phyloP scores from a whole-genome alignment of 139 green algal genomes.

The Ettlia oleoabundans region DNA sequence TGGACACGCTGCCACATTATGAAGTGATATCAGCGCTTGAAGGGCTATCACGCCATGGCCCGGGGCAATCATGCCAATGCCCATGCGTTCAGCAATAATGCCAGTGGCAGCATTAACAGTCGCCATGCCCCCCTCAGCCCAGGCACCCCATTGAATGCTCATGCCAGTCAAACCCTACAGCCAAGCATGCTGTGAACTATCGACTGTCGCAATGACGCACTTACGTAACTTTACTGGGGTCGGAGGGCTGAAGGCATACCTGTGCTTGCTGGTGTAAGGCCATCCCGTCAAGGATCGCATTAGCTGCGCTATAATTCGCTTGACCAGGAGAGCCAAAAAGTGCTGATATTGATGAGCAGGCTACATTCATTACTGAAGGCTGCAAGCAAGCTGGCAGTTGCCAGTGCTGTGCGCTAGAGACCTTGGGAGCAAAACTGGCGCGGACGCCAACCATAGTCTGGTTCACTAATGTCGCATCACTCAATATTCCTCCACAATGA shows the following conservation, averaged over 20 bases:
- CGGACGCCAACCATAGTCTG: slow-evolving; percentile 56
- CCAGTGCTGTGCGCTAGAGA: slow-evolving; percentile 19
- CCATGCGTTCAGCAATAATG: slow-evolving; percentile 64
- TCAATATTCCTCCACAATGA: slow-evolving; percentile 70
- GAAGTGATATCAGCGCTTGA: slow-evolving; percentile 39
- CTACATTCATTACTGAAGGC: slow-evolving; percentile 30
- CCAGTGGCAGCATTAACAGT: slow-evolving; percentile 41
- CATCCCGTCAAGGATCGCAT: slow-evolving; percentile 66
- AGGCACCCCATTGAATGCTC: slow-evolving; percentile 60
- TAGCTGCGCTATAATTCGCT: slow-evolving; percentile 76
- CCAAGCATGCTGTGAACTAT: too few species aligned
- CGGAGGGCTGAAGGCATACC: neutral
- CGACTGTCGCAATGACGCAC: too few species aligned
- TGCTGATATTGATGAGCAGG: slow-evolving; percentile 75
- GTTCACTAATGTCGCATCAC: slow-evolving; percentile 59
- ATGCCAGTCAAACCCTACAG: slow-evolving; percentile 2
- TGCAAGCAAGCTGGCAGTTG: neutral
- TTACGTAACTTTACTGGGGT: too few species aligned
- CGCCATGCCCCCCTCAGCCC: slow-evolving; percentile 78
- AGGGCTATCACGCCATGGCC: slow-evolving; percentile 60
- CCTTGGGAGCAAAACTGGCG: slow-evolving; percentile 60
- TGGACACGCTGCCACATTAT: neutral
- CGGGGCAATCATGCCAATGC: slow-evolving; percentile 63
- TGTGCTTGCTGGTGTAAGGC: neutral
- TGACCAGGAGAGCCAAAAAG: slow-evolving; percentile 78